Base-by-base conservation (phyloP, 345 rosid genomes). In the Melastoma malabathricum region DNA sequence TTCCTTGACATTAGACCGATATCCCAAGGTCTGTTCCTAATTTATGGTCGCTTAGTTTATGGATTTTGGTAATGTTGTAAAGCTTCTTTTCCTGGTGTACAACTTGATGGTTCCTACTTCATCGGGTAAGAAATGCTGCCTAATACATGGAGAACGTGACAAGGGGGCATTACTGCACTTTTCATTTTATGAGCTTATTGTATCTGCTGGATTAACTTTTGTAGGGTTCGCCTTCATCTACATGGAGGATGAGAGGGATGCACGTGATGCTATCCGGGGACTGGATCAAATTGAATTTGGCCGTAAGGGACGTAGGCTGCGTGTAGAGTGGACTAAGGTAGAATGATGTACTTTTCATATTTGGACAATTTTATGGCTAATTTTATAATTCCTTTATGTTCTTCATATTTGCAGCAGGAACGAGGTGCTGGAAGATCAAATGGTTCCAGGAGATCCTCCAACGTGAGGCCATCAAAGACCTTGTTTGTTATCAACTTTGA, bases 321-420 rank as follows among this genome's bases (percentile, higher is more conserved):
- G 85, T 63, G 98, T 84, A 47, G 96, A 90, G 65, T 90, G 98
- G 98, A 90, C 94, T n/a, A 90, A 84, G 83, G 98, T 86, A 61
- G 12, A 34, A 34, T 34, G 41, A 6, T 34, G 41, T 34, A 8
- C 41, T 34, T 34, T 34, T 12, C 44, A 6, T 5, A 27, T 23
- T 9, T 20, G 2, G 15, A 44, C 22, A 22, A 22, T 45, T 27
- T 45, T 57, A 23, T 38, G 2, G 13, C 18, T 15, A 15, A 4
- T 45, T 13, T 52, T 50, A 8, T n/a, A 43, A 39, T 17, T 5
- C 20, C 41, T 13, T 22, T 31, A 44, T 57, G 41, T 22, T 51
- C 45, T 50, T 45, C 34, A 23, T 73, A 18, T 49, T 57, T 71
- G 44, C 56, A 86, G 94, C 88, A 78, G 47, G 98, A 90, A 43